phyloP scores from a whole-genome alignment of 2,329 filamentous ascomycete species.

The Arthroderma sp. region DNA sequence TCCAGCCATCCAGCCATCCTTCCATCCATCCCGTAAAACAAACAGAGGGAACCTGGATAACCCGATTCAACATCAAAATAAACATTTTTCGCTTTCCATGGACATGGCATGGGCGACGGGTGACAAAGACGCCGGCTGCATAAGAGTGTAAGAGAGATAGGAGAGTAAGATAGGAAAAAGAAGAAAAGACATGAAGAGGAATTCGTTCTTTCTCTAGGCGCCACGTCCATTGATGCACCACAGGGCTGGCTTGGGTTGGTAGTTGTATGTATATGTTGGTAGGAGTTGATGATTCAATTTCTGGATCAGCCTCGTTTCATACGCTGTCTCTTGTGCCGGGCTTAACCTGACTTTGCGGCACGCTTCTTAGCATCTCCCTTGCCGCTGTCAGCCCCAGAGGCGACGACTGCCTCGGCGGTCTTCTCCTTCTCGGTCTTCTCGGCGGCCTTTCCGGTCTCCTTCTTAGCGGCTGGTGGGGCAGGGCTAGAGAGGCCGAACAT shows the following conservation, averaged over 20 bases:
- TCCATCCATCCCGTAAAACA: neutral
- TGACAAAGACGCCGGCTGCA: neutral
- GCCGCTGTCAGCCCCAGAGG: constrained; percentile 57
- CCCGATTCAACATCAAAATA: neutral
- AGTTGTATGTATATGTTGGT: neutral
- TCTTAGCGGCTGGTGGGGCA: constrained; percentile 55
- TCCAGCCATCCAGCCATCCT: neutral
- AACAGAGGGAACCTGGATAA: neutral
- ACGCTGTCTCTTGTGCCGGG: neutral
- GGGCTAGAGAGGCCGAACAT: constrained; percentile 52
- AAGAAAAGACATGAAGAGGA: neutral
- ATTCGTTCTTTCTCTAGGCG: neutral
- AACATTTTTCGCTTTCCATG: neutral
- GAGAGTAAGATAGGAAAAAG: neutral
- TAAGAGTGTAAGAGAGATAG: neutral
- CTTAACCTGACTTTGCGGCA: constrained; percentile 20
- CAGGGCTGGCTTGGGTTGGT: neutral
- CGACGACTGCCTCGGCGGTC: constrained; percentile 44
- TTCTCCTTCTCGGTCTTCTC: constrained; percentile 43
- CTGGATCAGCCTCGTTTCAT: neutral
- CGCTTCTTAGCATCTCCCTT: constrained; percentile 58
- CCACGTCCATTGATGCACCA: neutral
- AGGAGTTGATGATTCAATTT: neutral
- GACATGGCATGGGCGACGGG: neutral
- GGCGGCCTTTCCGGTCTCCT: constrained; percentile 59